phyloP scores from a whole-genome alignment of 2,329 filamentous ascomycete species.

The Aureobasidium sp. region DNA sequence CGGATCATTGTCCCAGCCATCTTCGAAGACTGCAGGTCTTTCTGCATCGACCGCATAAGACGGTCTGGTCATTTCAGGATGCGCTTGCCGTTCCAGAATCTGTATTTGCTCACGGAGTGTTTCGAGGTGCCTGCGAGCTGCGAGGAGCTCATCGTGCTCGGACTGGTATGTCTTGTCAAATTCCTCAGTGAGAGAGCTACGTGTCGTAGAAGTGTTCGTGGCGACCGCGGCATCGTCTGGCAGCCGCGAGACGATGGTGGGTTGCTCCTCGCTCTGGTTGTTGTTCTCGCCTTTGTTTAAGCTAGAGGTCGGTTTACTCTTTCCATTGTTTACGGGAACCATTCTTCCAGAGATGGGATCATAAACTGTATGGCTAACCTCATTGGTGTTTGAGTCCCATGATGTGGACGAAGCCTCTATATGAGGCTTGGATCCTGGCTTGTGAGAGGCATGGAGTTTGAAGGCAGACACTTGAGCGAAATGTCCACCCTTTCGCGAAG shows the following conservation, averaged over 20 bases:
- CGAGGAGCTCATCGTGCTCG: slow-evolving; percentile 10
- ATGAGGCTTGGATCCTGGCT: slow-evolving; percentile 10
- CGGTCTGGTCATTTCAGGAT: slow-evolving; percentile 1
- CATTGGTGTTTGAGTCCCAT: slow-evolving; percentile 28
- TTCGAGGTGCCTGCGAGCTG: slow-evolving; percentile 3
- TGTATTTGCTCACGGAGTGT: slow-evolving; percentile 5
- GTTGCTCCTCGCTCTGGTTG: background rate
- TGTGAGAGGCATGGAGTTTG: slow-evolving; percentile 11
- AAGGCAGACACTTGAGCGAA: slow-evolving; percentile 12
- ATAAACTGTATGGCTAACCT: slow-evolving; percentile 28
- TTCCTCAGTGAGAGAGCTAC: background rate
- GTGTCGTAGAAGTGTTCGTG: background rate
- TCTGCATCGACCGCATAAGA: background rate
- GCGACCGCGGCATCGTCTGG: background rate
- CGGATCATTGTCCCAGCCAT: slow-evolving; percentile 1
- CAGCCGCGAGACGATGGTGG: background rate
- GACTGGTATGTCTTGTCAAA: background rate
- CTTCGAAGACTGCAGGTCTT: slow-evolving; percentile 11
- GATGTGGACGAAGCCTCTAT: slow-evolving; percentile 20
- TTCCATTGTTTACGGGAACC: slow-evolving; percentile 21
- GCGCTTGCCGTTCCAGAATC: slow-evolving; percentile 7
- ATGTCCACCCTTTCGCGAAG: background rate
- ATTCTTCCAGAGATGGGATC: slow-evolving; percentile 34
- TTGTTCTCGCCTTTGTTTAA: background rate
- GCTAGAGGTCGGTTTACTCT: slow-evolving; percentile 9